A percentile compares a stretch with the other conserved stretches of the same genome.
phyloP scores from a whole-genome alignment of 2,329 filamentous ascomycete genomes.

The Penicillium janthinellum region DNA sequence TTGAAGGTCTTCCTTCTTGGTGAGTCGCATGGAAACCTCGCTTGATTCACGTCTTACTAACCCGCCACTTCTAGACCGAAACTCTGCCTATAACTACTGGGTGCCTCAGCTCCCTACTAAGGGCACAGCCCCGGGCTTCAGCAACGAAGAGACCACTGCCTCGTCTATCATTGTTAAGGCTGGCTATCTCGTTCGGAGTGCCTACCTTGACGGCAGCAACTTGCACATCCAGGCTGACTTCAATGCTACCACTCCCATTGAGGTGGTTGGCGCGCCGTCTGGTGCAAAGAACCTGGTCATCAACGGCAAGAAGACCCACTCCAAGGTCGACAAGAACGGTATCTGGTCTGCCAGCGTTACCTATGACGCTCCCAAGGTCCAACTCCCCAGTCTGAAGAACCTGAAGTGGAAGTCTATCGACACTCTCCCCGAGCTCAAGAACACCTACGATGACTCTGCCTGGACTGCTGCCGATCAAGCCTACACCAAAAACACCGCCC shows the following conservation, averaged over 20 bases:
- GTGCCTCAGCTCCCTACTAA: constrained; percentile 39
- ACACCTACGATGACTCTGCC: constrained; percentile 66
- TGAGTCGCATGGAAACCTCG: constrained; percentile 31
- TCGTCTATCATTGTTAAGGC: constrained; percentile 46
- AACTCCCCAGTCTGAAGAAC: constrained; percentile 59
- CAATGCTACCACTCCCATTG: constrained; percentile 67
- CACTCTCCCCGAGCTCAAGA: constrained; percentile 68
- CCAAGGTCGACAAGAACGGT: constrained; percentile 47
- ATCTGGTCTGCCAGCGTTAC: constrained; percentile 56
- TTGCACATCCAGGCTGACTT: constrained; percentile 70
- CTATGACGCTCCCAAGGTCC: constrained; percentile 54
- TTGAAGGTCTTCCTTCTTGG: constrained; percentile 59
- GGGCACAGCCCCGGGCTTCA: constrained; percentile 33
- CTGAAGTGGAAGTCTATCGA: constrained; percentile 71
- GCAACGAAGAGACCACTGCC: constrained; percentile 31
- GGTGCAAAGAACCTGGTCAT: constrained; percentile 60
- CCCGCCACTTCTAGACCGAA: constrained; percentile 49
- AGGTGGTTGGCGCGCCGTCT: constrained; percentile 66
- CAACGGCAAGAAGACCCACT: constrained; percentile 55
- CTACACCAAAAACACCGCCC: constrained; percentile 62
- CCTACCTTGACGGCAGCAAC: constrained; percentile 56
- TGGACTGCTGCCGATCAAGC: constrained; percentile 65
- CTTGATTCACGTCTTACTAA: constrained; percentile 9
- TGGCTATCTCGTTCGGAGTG: constrained; percentile 49
- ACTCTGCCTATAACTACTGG: constrained; percentile 51